Conservation (phyloP, 257 asterid genomes). For the Marsdenia floribunda region DNA sequence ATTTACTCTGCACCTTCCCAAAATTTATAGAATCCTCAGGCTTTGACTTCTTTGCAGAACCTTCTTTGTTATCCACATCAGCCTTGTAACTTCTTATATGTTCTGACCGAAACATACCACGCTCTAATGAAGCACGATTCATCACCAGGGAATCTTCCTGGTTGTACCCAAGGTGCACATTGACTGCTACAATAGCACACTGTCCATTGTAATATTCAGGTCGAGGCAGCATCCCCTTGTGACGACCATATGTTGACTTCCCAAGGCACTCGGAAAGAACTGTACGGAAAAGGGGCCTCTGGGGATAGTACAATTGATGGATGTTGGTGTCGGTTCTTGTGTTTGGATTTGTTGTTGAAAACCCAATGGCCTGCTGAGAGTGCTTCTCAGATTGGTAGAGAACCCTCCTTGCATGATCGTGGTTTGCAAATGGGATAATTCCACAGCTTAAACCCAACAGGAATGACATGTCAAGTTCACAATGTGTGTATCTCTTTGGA, state of each 20-base stretch:
- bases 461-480: conserved; percentile 82
- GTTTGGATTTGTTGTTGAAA: conserved; percentile 56
- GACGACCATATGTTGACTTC: conserved; percentile 39
- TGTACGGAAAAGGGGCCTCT: conserved; percentile 74
- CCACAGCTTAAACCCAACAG: conserved; percentile 84
- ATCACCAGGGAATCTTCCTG: conserved; percentile 94
- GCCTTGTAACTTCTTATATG: conserved; percentile 81
- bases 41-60: conserved; percentile 38
- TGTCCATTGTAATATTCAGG: conserved; percentile 95
- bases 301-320: conserved; percentile 87
- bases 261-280: conserved; percentile 82
- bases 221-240: conserved; percentile 60
- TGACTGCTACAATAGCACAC: conserved; percentile 93
- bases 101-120: conserved; percentile 91
- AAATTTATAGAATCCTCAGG: conserved; percentile 53
- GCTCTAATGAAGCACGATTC: conserved; percentile 90
- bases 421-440: conserved; percentile 82
- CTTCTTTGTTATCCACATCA: conserved; percentile 61
- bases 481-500: conserved; percentile 64
- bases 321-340: conserved; percentile 70
- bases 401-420: conserved; percentile 83
- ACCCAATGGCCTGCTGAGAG: conserved; percentile 96
- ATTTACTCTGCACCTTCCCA: conserved; percentile 75
- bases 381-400: conserved; percentile 94
- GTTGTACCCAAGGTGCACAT: conserved; percentile 89